These are phyloP conservation scores for Solanum chmielewskii DNA, from an alignment of 257 asterid species.

Conservation along the genomic window DNA sequence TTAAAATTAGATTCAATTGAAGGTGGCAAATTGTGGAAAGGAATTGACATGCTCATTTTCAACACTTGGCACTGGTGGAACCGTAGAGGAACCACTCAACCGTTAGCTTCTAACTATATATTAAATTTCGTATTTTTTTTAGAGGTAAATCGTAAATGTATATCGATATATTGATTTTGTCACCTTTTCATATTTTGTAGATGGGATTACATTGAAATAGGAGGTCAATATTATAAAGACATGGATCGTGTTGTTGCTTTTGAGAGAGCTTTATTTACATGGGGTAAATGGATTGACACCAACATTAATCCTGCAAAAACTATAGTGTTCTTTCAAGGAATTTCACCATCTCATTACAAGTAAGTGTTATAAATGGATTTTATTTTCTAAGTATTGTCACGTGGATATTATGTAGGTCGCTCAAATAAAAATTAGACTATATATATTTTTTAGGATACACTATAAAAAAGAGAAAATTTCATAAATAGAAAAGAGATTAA, in stretches of 20 bases:
- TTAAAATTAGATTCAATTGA: conserved; percentile 57
- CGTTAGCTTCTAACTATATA: conserved; percentile 20
- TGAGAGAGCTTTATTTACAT: conserved; percentile 59
- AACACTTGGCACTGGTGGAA: conserved; percentile 96
- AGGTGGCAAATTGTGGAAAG: conserved; percentile 54
- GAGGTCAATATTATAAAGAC: conserved; percentile 51
- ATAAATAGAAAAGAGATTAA: too few relatives aligned
- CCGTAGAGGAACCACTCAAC: conserved; percentile 64
- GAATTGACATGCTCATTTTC: conserved; percentile 55
- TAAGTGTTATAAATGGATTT: background rate
- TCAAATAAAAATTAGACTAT: background rate
- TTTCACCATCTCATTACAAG: conserved; percentile 96
- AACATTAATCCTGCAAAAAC: conserved; percentile 62
- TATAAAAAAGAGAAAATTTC: too few relatives aligned
- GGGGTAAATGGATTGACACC: conserved; percentile 76
- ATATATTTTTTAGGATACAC: too few relatives aligned
- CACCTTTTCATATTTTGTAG: background rate
- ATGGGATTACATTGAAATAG: conserved; percentile 65
- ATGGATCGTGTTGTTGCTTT: conserved; percentile 77
- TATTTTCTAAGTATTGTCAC: background rate
- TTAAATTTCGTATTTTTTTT: too few relatives aligned
- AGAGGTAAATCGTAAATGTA: too few relatives aligned
- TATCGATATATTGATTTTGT: too few relatives aligned
- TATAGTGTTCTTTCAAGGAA: conserved; percentile 75
- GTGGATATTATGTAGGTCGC: background rate